A percentile compares a stretch with the other conserved stretches of the same genome.
phyloP scores from a whole-genome alignment of 768 basidiomycete genomes.

The Agaricus bisporus region DNA sequence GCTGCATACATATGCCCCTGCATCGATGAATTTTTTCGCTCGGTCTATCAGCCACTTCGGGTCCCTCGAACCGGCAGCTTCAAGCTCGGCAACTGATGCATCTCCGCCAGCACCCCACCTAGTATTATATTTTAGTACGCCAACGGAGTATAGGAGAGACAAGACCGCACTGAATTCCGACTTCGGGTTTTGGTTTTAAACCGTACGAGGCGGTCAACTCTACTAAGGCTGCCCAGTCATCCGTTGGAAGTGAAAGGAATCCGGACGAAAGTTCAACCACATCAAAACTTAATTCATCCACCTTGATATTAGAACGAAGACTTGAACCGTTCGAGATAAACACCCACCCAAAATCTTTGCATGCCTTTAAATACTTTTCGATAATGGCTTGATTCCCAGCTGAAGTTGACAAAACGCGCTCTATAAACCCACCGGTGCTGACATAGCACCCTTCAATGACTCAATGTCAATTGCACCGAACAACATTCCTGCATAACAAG shows the following conservation, averaged over 20 bases:
- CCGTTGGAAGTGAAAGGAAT: constrained; percentile 38
- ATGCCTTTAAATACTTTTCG: constrained; percentile 28
- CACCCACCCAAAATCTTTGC: constrained; percentile 29
- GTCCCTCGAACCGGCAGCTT: constrained; percentile 32
- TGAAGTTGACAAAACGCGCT: constrained; percentile 29
- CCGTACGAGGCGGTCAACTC: constrained; percentile 32
- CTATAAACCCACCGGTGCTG: constrained; percentile 36
- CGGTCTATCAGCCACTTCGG: constrained; percentile 35
- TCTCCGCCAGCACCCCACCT: constrained; percentile 39
- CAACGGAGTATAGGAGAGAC: background rate
- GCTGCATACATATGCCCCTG: constrained; percentile 26
- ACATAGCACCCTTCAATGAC: constrained; percentile 23
- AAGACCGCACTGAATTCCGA: constrained; percentile 31
- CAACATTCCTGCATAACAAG: constrained; percentile 4
- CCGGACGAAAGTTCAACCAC: constrained; percentile 39
- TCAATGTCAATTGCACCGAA: background rate
- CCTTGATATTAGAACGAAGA: background rate
- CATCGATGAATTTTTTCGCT: constrained; percentile 33
- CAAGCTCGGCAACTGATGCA: constrained; percentile 30
- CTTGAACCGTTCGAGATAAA: background rate
- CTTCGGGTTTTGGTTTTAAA: constrained; percentile 38
- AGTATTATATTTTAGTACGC: background rate
- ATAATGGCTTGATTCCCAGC: constrained; percentile 25
- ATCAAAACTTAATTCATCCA: constrained; percentile 26
- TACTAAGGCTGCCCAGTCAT: constrained; percentile 35